phyloP scores from a whole-genome alignment of 2,329 filamentous ascomycete genomes.

The Fusarium redolens region DNA sequence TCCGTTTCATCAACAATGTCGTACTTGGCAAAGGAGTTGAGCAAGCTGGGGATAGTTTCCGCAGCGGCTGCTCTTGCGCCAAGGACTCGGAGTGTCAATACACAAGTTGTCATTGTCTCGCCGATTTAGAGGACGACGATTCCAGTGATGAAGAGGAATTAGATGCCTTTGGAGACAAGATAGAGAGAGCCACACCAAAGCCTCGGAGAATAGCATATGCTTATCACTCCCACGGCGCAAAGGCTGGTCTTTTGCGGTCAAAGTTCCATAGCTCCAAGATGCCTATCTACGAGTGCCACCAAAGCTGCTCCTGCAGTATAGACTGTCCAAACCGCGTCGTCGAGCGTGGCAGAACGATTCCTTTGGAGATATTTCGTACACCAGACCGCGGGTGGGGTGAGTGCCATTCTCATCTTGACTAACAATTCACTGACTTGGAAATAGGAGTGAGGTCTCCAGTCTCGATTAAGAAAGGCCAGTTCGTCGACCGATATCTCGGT shows the following conservation, averaged over 20 bases:
- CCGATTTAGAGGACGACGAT: slow-evolving; percentile 65
- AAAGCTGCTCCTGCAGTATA: slow-evolving; percentile 72
- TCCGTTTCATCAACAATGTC: slow-evolving; percentile 75
- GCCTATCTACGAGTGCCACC: slow-evolving; percentile 85
- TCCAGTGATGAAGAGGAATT: slow-evolving; percentile 57
- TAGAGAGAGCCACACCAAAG: slow-evolving; percentile 29
- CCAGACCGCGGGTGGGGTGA: slow-evolving; percentile 78
- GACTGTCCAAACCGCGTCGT: slow-evolving; percentile 81
- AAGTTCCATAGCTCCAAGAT: slow-evolving; percentile 64
- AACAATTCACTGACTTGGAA: not conserved
- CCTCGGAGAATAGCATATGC: slow-evolving; percentile 62
- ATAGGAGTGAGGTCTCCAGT: slow-evolving; percentile 72
- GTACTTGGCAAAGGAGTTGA: slow-evolving; percentile 70
- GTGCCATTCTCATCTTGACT: slow-evolving; percentile 29
- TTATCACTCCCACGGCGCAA: slow-evolving; percentile 68
- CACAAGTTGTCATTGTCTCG: slow-evolving; percentile 75
- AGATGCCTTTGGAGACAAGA: slow-evolving; percentile 43
- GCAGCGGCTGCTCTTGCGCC: slow-evolving; percentile 75
- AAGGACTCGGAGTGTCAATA: slow-evolving; percentile 74
- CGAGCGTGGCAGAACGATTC: slow-evolving; percentile 76
- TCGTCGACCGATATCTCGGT: slow-evolving; percentile 83
- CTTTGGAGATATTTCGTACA: slow-evolving; percentile 82
- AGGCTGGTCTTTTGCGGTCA: slow-evolving; percentile 63
- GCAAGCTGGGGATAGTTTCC: slow-evolving; percentile 69
- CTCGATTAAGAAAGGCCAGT: slow-evolving; percentile 76